Conservation (phyloP, 768 basidiomycete species). For the Polyporus arcularius region DNA sequence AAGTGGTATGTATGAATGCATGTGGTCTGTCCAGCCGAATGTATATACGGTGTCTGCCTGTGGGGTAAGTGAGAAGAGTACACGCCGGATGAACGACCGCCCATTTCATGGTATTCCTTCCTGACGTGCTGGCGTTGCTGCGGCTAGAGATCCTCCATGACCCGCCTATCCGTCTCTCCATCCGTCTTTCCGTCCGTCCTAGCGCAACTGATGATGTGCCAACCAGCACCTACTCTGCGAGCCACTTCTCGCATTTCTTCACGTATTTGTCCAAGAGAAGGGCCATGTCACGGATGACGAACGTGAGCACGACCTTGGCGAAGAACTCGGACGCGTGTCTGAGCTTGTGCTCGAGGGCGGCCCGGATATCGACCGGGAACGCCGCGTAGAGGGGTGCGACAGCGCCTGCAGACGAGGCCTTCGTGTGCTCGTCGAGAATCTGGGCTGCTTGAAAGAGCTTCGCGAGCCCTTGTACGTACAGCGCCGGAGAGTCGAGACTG, state of each 20-base stretch:
- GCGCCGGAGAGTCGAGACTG: constrained; percentile 86
- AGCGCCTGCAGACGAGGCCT: constrained; percentile 66
- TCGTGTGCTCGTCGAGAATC: constrained; percentile 85
- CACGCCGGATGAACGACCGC: constrained; percentile 1
- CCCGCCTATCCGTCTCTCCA: not conserved
- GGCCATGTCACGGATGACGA: constrained; percentile 86
- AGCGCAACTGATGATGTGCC: not conserved
- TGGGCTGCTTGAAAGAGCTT: constrained; percentile 75
- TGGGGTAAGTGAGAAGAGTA: not conserved
- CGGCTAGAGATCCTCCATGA: not conserved
- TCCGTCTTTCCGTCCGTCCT: not conserved
- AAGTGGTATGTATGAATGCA: not conserved
- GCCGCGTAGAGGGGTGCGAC: constrained; percentile 72
- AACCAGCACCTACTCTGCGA: constrained; percentile 60
- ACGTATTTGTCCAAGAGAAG: constrained; percentile 90
- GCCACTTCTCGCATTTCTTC: constrained; percentile 92
- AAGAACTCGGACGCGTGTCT: constrained; percentile 90
- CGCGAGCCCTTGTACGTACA: constrained; percentile 76
- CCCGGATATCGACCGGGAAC: constrained; percentile 64
- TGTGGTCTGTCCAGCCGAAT: not conserved
- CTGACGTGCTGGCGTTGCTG: not conserved
- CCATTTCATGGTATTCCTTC: not conserved
- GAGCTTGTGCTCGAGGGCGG: constrained; percentile 70
- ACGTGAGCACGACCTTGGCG: constrained; percentile 82
- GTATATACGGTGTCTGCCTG: not conserved